Evolutionary conservation across 2,329 filamentous ascomycete species (phyloP), one percentile per base, ranked within the genome.

Genomic region (Dendrostoma leiphaemia): DNA sequence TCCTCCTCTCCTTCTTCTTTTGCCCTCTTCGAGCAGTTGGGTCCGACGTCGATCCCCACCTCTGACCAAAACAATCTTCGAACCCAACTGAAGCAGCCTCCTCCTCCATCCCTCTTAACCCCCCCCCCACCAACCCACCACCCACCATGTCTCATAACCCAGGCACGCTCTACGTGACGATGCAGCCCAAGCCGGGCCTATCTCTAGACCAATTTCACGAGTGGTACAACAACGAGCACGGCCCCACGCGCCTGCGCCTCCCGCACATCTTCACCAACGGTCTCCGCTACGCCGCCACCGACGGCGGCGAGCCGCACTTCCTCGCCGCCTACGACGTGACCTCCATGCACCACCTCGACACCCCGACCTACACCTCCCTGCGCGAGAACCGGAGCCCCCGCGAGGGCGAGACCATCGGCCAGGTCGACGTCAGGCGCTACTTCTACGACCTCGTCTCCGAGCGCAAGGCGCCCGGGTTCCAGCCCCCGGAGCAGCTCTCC

Each of bases 151-250:
- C 48, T 5, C 41, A 74, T 50, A 75, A 70, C 51, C 81, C 81
- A 9, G 90, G 90, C 56, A 84, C 91, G 64, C 84, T 96, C 65
- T 91, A 87, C 69, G 91, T 96, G 62, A 91, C 89, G 15, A 95
- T 95, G 87, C 85, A 92, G 71, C 90, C 90, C 63, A 79, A 82
- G 68, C 76, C 82, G 54, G 80, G 79, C 61, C 78, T 91, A 63
- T 76, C 85, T 52, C 71, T 80, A 45, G 77, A 82, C 59, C 84
- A 89, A 64, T 95, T 96, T 72, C 88, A 95, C 71, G 90, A 95
- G 68, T 93, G 90, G 89, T 96, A 96, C 76, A 92, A 95, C 75
- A 94, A 91, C 70, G 91, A 96, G 74, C 91, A 96, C 73, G 91
- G 91, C 51, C 91, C 91, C 17, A 83, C 85, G 15, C 87, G 91